These are phyloP conservation scores for Geranomyces michiganensis DNA, from an alignment of 192 early-diverging fungal genomes.

Conservation along the genomic window DNA sequence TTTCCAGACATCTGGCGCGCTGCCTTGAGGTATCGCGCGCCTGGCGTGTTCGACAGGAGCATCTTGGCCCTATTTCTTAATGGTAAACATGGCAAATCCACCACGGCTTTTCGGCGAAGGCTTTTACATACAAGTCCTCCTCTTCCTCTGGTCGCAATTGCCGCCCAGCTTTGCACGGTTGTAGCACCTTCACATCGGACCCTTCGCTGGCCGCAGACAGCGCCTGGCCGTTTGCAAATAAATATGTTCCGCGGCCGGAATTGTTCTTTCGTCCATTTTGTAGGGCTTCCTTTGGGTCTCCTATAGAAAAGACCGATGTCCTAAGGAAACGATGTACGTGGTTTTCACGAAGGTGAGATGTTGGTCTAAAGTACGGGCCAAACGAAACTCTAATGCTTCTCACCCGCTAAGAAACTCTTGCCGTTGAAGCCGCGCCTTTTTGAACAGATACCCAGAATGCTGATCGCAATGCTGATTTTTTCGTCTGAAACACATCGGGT, in stretches of 20 bases:
- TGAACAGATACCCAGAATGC: slow-evolving; percentile 20
- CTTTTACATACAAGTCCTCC: slow-evolving; percentile 20
- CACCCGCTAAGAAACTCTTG: slow-evolving; percentile 30
- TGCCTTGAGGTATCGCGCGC: slow-evolving; percentile 18
- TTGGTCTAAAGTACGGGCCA: too few species aligned
- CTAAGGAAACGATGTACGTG: neutral
- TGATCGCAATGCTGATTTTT: slow-evolving; percentile 18
- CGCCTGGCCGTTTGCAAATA: slow-evolving; percentile 20
- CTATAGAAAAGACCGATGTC: neutral
- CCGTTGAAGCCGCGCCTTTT: slow-evolving; percentile 23
- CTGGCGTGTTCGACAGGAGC: slow-evolving; percentile 18
- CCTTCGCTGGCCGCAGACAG: slow-evolving; percentile 17
- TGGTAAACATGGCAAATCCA: neutral
- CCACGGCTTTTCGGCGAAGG: neutral
- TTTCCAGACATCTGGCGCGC: slow-evolving; percentile 9
- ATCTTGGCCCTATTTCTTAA: slow-evolving; percentile 9
- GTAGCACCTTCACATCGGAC: neutral
- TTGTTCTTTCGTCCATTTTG: neutral
- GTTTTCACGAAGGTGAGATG: too few species aligned
- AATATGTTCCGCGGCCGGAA: neutral
- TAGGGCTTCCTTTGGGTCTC: neutral
- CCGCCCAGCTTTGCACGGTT: slow-evolving; percentile 12
- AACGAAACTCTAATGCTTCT: too few species aligned
- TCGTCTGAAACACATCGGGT: slow-evolving; percentile 5
- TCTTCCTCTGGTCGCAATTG: slow-evolving; percentile 20